Evolutionary conservation across 2,329 filamentous ascomycete genomes (phyloP).

Genomic region (Curvularia eragrostidis): DNA sequence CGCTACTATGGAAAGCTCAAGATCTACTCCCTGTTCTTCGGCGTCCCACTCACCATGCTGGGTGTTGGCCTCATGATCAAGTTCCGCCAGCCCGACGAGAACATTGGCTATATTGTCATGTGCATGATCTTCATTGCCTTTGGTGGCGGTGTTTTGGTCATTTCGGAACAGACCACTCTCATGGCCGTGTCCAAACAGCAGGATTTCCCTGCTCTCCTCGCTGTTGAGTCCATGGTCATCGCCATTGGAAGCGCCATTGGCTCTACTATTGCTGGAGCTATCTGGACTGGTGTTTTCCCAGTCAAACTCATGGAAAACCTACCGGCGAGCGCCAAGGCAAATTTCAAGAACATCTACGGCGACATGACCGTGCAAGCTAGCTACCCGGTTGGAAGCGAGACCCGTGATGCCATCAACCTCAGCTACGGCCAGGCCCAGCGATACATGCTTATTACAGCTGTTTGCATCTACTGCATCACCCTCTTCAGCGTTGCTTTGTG

Average conservation of each 20-base stretch:
- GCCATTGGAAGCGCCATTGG: constrained; percentile 59
- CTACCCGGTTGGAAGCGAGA: constrained; percentile 59
- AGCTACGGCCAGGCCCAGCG: constrained; percentile 48
- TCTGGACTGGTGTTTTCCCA: constrained; percentile 69
- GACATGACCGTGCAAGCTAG: constrained; percentile 61
- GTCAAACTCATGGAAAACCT: constrained; percentile 55
- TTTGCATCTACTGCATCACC: constrained; percentile 36
- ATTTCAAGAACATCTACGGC: constrained; percentile 56
- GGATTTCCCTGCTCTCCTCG: constrained; percentile 42
- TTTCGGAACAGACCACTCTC: constrained; percentile 43
- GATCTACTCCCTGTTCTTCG: constrained; percentile 37
- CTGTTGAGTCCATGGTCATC: constrained; percentile 65
- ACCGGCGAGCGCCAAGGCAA: constrained; percentile 53
- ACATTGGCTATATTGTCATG: constrained; percentile 46
- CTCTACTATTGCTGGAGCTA: constrained; percentile 65
- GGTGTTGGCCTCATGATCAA: constrained; percentile 49
- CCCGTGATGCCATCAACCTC: constrained; percentile 53
- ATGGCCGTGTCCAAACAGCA: constrained; percentile 45
- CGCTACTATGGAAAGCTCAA: constrained; percentile 42
- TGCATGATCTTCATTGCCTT: constrained; percentile 48
- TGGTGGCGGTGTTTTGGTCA: constrained; percentile 44
- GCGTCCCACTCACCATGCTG: constrained; percentile 43
- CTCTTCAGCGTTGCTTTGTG: constrained; percentile 36
- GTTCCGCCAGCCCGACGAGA: constrained; percentile 46
- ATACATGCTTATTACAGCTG: constrained; percentile 48